Conservation (phyloP, 2,329 filamentous ascomycete genomes). For the Sporothrix brunneoviolacea region DNA sequence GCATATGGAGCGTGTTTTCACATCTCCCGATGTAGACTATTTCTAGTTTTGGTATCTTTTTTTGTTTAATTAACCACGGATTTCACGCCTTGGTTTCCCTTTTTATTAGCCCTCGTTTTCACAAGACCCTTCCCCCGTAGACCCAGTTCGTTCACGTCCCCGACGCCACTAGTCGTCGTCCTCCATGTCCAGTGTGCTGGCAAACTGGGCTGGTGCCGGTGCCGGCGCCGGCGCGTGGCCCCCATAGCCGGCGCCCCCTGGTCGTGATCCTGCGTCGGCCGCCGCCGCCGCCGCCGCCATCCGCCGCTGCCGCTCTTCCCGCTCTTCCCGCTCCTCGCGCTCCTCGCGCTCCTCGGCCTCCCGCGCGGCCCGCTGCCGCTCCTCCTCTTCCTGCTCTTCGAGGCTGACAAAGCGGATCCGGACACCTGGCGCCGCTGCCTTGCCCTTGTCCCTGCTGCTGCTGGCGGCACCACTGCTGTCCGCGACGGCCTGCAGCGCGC, state of each 20-base stretch:
- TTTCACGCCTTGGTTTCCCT: too few relatives aligned
- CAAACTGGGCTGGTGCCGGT: slow-evolving; percentile 16
- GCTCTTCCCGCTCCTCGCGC: slow-evolving; percentile 33
- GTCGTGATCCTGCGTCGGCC: neutral
- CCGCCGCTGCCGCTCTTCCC: slow-evolving; percentile 38
- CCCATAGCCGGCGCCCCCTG: neutral
- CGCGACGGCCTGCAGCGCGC: slow-evolving; percentile 51
- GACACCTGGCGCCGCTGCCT: slow-evolving; percentile 55
- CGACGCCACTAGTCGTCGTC: slow-evolving; percentile 13
- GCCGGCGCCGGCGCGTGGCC: slow-evolving; percentile 6
- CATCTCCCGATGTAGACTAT: too few relatives aligned
- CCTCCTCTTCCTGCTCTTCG: slow-evolving; percentile 51
- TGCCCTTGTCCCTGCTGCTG: slow-evolving; percentile 32
- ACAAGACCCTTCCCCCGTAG: too few relatives aligned
- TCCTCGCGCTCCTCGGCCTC: slow-evolving; percentile 34
- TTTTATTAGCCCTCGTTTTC: too few relatives aligned
- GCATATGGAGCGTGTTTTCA: too few relatives aligned
- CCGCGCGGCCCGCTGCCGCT: slow-evolving; percentile 37
- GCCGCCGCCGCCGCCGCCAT: slow-evolving; percentile 31
- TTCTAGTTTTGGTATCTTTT: too few relatives aligned
- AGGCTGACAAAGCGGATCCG: slow-evolving; percentile 25
- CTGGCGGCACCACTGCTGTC: neutral
- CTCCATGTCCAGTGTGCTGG: slow-evolving; percentile 19
- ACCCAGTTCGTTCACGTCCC: too few relatives aligned
- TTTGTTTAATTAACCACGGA: too few relatives aligned